Evolutionary conservation across 768 basidiomycete genomes (phyloP).

Genomic region (Suillus decipiens): DNA sequence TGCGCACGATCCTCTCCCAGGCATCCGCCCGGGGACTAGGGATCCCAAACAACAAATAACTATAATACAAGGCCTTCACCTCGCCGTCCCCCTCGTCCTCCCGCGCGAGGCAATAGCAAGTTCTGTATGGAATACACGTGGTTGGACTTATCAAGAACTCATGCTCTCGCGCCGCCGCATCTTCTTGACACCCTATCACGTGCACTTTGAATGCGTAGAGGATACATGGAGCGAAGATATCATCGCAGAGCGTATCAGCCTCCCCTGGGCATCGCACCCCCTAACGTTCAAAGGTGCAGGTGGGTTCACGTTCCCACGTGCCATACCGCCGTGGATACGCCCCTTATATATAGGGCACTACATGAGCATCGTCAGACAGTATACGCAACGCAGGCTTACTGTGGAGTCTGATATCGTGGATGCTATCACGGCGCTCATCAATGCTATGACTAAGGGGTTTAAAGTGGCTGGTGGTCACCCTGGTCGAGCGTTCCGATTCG

Average conservation of each 20-base stretch:
- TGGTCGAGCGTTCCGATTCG: not conserved
- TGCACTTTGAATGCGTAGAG: conserved; percentile 24
- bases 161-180: conserved; percentile 24
- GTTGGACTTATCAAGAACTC: conserved; percentile 27
- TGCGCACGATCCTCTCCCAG: conserved; percentile 8
- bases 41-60: conserved; percentile 18
- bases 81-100: conserved; percentile 22
- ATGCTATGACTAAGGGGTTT: not conserved
- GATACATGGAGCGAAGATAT: conserved; percentile 28
- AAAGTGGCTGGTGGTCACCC: not conserved
- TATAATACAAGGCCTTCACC: conserved; percentile 24
- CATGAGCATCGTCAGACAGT: not conserved
- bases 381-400: not conserved
- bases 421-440: not conserved
- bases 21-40: conserved; percentile 17
- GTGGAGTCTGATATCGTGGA: not conserved
- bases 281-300: not conserved
- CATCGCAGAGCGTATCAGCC: conserved; percentile 17
- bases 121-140: conserved; percentile 22
- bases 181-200: conserved; percentile 22
- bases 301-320: not conserved
- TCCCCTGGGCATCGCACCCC: not conserved
- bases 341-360: not conserved
- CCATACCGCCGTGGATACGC: not conserved
- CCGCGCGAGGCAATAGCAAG: conserved; percentile 10